phyloP scores from a whole-genome alignment of 2,329 filamentous ascomycete species.

The Microsporum canis region DNA sequence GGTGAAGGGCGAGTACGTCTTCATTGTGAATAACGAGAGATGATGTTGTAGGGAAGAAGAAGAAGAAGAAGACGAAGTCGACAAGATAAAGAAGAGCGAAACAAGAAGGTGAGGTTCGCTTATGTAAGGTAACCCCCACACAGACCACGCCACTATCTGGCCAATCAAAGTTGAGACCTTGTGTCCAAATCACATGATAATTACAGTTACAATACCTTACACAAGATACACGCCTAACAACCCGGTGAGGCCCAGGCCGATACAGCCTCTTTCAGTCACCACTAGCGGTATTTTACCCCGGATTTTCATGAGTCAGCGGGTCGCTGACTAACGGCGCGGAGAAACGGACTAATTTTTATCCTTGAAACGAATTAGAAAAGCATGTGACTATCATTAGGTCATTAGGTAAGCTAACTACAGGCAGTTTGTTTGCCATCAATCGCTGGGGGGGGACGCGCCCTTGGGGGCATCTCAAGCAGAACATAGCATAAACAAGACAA shows the following conservation, averaged over 20 bases:
- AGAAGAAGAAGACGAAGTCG: neutral
- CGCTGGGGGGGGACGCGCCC: no score
- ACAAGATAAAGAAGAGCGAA: neutral
- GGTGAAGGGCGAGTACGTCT: neutral
- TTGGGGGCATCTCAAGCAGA: neutral
- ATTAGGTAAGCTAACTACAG: neutral
- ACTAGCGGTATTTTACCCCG: constrained; percentile 2
- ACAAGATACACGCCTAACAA: neutral
- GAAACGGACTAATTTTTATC: neutral
- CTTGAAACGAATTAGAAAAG: neutral
- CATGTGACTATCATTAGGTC: neutral
- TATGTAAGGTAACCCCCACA: neutral
- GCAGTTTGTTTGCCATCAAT: no score
- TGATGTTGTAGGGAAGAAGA: neutral
- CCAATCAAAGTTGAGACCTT: neutral
- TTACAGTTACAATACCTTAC: neutral
- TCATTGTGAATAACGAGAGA: neutral
- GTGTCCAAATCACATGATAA: neutral
- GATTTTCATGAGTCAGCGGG: neutral
- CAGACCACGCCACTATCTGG: neutral
- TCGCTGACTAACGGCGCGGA: neutral
- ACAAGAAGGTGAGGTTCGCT: neutral
- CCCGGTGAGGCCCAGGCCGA: neutral
- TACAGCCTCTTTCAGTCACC: neutral
- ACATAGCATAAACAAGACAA: neutral